Evolutionary conservation across 371 early-diverging fungal species (phyloP).

Genomic region (Funneliformis caledonium): DNA sequence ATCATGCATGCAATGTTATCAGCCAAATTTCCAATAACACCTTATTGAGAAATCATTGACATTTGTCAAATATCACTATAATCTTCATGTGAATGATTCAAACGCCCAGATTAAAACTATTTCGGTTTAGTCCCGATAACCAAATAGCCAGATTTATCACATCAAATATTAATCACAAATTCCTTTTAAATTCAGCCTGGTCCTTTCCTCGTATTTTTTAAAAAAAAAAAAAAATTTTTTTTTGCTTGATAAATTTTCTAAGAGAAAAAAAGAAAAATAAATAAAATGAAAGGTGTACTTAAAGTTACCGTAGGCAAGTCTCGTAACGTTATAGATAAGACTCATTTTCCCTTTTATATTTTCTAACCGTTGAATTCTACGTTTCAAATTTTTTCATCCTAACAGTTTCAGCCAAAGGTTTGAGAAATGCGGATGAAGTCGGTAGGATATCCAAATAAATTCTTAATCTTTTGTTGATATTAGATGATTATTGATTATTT

Average conservation of each 20-base stretch:
- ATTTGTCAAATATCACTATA: not conserved
- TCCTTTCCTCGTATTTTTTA: not conserved
- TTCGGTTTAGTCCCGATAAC: no score
- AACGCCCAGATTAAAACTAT: no score
- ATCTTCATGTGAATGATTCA: no score
- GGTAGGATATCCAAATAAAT: not conserved
- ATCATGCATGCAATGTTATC: not conserved
- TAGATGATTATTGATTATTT: not conserved
- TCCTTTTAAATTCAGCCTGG: no score
- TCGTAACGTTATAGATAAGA: no score
- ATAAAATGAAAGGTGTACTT: not conserved
- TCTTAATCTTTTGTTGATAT: not conserved
- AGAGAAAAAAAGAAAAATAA: no score
- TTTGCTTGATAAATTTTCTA: no score
- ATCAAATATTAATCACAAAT: no score
- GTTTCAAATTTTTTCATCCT: not conserved
- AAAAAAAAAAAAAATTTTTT: no score
- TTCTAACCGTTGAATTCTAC: no score
- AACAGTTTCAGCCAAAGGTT: slow-evolving; percentile 6
- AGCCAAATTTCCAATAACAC: not conserved
- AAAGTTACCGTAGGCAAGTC: not conserved
- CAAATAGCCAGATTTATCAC: no score
- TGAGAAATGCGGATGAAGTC: not conserved
- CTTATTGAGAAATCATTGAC: not conserved
- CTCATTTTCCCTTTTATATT: no score